Base-by-base conservation (phyloP, 2,329 filamentous ascomycete genomes). In the Podosphaera leucotricha region DNA sequence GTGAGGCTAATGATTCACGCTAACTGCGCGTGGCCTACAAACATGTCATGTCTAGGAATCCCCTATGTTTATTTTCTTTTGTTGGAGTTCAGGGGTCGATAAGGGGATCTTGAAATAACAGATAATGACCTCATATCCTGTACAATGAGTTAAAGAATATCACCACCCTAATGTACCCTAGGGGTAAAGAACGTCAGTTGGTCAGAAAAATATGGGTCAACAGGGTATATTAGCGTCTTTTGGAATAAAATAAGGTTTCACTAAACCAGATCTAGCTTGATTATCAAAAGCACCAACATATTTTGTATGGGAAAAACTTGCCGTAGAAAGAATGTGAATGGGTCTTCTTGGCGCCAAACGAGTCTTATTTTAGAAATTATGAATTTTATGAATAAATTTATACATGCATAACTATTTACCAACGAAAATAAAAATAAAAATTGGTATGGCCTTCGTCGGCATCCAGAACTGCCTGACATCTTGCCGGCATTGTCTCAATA, bases 381-480 rank as follows among this genome's bases (percentile, higher is more conserved):
- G 15, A 13, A 33, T 33, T 33, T 33, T n/a, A 7, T 3, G 3
- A 13, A 33, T 33, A 7, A 4, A 13, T 33, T n/a, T 33, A 33
- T 13, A n/a, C 28, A 33, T 7, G 28, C 15, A 33, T 33, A 11
- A 33, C 28, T 33, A 33, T 33, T 33, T 33, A 33, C 28, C 28
- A n/a, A 13, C 15, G 28, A 33, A 33, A 33, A 2, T 16, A 39
- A 39, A 11, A 33, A 13, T 2, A 46, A 35, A 41, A 45, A 38
- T 41, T 36, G 26, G 44, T 47, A 24, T 42, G 38, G 35, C 15
- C 21, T 13, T 45, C 42, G 18, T 45, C n/a, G 18, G 45, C 43
- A 20, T 41, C 19, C 30, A 45, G 43, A 15, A 48, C 43, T 43
- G 43, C 44, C 33, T 43, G 33, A 22, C 38, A 44, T 41, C 47